phyloP scores from a whole-genome alignment of 2,329 filamentous ascomycete genomes.

The Colletotrichum cuscutae region DNA sequence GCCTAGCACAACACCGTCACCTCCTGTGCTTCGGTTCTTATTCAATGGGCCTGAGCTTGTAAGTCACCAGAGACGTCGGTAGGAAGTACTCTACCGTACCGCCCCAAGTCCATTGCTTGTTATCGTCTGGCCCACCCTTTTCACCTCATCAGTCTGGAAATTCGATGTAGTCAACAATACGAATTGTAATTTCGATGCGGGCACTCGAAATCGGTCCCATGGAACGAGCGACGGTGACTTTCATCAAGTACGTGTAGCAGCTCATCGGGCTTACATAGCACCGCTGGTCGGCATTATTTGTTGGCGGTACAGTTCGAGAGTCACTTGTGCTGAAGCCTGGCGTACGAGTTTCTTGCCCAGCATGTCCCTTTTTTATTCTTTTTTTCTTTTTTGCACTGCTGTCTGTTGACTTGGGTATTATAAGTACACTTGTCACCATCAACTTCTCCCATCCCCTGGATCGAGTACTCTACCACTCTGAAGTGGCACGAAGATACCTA shows the following conservation, averaged over 20 bases:
- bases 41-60: background rate
- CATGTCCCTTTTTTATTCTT: background rate
- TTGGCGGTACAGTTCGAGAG: background rate
- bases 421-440: background rate
- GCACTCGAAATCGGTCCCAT: background rate
- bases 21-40: background rate
- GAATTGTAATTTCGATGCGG: constrained; percentile 23
- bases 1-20: background rate
- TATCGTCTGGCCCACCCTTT: background rate
- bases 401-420: background rate
- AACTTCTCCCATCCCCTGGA: constrained; percentile 1
- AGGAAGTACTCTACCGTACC: background rate
- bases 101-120: background rate
- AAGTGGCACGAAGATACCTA: background rate
- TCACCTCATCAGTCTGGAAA: constrained; percentile 8
- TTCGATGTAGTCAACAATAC: constrained; percentile 14
- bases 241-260: too few relatives aligned
- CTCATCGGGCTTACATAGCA: background rate
- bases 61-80: background rate
- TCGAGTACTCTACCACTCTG: background rate
- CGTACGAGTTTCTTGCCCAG: background rate
- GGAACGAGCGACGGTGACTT: background rate
- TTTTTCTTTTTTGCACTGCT: background rate
- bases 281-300: background rate
- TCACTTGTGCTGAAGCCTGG: background rate